phyloP scores from a whole-genome alignment of 345 rosid species.

The Gossypium turneri region DNA sequence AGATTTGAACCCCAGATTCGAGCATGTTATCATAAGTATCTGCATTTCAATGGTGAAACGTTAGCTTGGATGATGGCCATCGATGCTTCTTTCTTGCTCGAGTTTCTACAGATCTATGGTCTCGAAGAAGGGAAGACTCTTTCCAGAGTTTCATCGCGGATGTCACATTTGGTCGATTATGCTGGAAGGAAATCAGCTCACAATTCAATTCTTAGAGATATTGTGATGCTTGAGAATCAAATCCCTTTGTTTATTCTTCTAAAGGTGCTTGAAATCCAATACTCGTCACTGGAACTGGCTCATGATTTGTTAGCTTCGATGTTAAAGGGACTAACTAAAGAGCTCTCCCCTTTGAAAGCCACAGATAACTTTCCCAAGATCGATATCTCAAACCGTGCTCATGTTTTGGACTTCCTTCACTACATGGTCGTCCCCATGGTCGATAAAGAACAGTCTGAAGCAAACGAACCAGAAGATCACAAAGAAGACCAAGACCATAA shows the following conservation, averaged over 20 bases:
- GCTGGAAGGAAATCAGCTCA: not conserved
- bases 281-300: slow-evolving; percentile 32
- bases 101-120: not conserved
- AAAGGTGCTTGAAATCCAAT: slow-evolving; percentile 43
- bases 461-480: not conserved
- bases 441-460: slow-evolving; percentile 24
- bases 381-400: slow-evolving; percentile 30
- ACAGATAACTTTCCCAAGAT: slow-evolving; percentile 16
- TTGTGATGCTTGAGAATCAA: slow-evolving; percentile 1
- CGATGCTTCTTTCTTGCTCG: not conserved
- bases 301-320: slow-evolving; percentile 33
- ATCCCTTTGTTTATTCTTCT: slow-evolving; percentile 28
- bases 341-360: slow-evolving; percentile 50
- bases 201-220: not conserved
- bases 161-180: not conserved
- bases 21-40: slow-evolving; percentile 58
- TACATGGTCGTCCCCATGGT: slow-evolving; percentile 38
- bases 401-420: slow-evolving; percentile 52
- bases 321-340: slow-evolving; percentile 46
- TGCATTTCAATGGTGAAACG: slow-evolving; percentile 10
- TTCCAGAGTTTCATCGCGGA: not conserved
- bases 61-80: slow-evolving; percentile 7
- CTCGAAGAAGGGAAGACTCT: not conserved
- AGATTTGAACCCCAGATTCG: slow-evolving; percentile 39
- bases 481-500: not conserved